phyloP scores from a whole-genome alignment of 2,329 filamentous ascomycete genomes.

The Rhynchosporium secalis region DNA sequence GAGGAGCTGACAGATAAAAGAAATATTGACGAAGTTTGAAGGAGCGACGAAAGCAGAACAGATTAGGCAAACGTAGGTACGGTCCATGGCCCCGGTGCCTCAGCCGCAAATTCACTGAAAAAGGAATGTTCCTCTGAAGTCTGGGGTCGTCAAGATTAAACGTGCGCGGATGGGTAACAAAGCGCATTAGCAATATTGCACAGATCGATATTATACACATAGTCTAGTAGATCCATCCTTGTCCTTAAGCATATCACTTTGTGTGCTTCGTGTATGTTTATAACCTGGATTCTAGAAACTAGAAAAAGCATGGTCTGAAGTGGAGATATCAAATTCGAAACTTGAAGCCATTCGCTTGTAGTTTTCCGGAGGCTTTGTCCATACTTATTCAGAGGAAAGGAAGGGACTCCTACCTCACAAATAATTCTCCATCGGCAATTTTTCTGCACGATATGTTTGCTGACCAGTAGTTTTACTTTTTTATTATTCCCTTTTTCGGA shows the following conservation, averaged over 20 bases:
- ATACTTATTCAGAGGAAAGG: no score
- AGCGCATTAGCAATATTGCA: neutral
- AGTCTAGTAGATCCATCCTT: neutral
- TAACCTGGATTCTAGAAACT: neutral
- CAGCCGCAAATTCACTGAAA: constrained; percentile 10
- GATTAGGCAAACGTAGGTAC: neutral
- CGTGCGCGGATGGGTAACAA: neutral
- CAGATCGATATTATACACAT: neutral
- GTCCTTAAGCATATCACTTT: neutral
- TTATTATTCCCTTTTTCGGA: no score
- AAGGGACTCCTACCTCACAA: no score
- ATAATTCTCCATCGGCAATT: no score
- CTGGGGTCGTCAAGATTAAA: constrained; percentile 6
- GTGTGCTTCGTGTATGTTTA: neutral
- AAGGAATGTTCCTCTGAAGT: neutral
- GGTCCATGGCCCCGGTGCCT: neutral
- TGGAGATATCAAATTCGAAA: neutral
- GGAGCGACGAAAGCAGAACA: neutral
- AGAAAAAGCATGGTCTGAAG: neutral
- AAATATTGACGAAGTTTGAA: neutral
- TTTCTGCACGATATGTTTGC: no score
- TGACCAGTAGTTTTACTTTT: no score
- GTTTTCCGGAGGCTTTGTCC: neutral
- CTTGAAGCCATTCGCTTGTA: neutral
- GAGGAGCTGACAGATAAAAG: neutral